Base-by-base conservation (phyloP, 371 early-diverging fungal species). In the Rhizopus delemar region DNA sequence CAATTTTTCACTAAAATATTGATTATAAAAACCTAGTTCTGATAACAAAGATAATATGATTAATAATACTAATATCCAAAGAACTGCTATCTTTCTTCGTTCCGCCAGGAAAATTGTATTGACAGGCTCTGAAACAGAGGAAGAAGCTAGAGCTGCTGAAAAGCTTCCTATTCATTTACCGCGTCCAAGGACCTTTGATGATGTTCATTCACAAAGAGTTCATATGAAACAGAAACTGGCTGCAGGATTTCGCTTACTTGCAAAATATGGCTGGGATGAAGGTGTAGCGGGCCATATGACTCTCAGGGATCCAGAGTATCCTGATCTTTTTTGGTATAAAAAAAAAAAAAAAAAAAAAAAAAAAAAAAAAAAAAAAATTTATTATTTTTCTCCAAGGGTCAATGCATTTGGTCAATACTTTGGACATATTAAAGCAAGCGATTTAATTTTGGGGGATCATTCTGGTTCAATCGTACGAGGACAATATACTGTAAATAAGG, bases 221-320 rank as follows among this genome's bases (percentile, higher is more conserved):
- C 82, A 79, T 64, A 77, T 78, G 76, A 84, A 84, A 63, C 83
- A 83, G 56, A 70, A 76, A 32, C 59, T 86, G 16, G 82, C 84
- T 5, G 83, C 83, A 28, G 86, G 83, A 3, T 84, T 83, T 69
- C 75, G 86, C 11, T 56, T 86, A 2, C 66, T 86, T 53, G 68
- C 83, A 32, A 78, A 80, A 52, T 81, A 77, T 53, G 80, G 83
- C 0, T 75, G 80, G 60, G 86, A 84, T 60, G 84, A 82, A 70
- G 75, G 83, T 57, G 73, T 80, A 12, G 84, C 79, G n/a, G 84
- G 84, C 0, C 84, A 84, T 65, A 63, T 83, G 77, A 83, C 84
- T 1, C 73, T 78, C 60, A 69, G 84, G 29, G 86, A 86, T 64
- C 86, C 86, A 22, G 83, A 86, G 60, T 71, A 78, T 45, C 75